Evolutionary conservation across 441 rosid genomes (phyloP).

Genomic region (Arabidopsis hybrid): DNA sequence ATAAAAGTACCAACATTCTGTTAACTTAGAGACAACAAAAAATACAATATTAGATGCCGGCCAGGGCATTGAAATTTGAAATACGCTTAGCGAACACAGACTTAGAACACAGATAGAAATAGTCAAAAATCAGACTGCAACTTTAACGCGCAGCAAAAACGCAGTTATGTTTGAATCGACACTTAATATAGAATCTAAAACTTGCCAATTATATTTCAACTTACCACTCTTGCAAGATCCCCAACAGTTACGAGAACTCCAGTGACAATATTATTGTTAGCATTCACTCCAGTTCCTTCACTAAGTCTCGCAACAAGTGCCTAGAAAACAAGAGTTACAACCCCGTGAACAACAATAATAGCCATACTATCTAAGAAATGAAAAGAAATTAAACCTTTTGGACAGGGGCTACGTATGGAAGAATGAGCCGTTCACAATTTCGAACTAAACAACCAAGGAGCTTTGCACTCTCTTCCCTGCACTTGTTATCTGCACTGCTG

Average conservation of each 20-base stretch:
- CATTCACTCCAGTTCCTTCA: constrained; percentile 91
- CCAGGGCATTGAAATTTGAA: constrained; percentile 30
- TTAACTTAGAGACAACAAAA: constrained; percentile 5
- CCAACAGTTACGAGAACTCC: constrained; percentile 99
- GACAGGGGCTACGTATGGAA: constrained; percentile 94
- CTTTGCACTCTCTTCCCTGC: constrained; percentile 99
- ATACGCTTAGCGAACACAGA: constrained; percentile 19
- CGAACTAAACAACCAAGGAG: constrained; percentile 98
- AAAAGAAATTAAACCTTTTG: constrained; percentile 79
- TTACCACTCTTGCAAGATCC: constrained; percentile 99
- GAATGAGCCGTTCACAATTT: constrained; percentile 93
- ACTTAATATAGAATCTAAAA: constrained; percentile 33
- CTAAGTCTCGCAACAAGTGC: constrained; percentile 97
- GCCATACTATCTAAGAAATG: constrained; percentile 39
- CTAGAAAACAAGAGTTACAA: constrained; percentile 55
- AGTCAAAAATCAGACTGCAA: constrained; percentile 27
- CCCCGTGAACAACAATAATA: constrained; percentile 33
- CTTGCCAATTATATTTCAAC: constrained; percentile 45
- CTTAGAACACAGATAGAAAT: constrained; percentile 10
- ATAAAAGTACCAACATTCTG: constrained; percentile 15
- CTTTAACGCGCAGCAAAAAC: constrained; percentile 12
- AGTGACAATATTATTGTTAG: constrained; percentile 88
- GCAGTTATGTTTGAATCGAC: constrained; percentile 12
- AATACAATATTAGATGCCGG: constrained; percentile 15
- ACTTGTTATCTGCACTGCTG: constrained; percentile 99